Percentiles rank a stretch among this genome's conserved stretches.
These are phyloP conservation scores for Tolypocladium inflatum DNA, from an alignment of 2,329 filamentous ascomycete species.

Conservation along the genomic window DNA sequence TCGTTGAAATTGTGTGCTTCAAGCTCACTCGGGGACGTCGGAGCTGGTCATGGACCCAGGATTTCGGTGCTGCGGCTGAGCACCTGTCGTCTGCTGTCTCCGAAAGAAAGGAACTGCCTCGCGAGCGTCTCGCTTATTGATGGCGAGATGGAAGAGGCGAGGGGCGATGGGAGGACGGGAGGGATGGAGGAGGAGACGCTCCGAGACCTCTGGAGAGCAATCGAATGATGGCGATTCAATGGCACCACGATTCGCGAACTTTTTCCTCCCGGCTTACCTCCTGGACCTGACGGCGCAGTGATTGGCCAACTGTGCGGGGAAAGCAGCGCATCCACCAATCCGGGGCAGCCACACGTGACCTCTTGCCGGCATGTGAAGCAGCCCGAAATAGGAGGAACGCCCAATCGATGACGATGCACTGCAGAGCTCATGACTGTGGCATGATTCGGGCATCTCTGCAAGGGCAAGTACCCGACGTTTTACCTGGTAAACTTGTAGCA, in stretches of 20 bases:
- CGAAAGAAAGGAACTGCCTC: not conserved
- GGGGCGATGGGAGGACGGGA: not conserved
- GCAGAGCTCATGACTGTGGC: not conserved
- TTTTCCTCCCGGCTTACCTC: conserved; percentile 6
- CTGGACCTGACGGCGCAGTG: conserved; percentile 3
- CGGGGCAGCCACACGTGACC: conserved; percentile 7
- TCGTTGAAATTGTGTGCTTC: conserved; percentile 4
- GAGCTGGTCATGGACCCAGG: conserved; percentile 11
- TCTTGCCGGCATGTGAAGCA: not conserved
- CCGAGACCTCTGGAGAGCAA: conserved; percentile 7
- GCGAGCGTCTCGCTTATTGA: conserved; percentile 1
- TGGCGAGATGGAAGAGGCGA: conserved; percentile 1
- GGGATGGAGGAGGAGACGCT: conserved; percentile 2
- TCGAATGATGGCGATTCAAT: conserved; percentile 10
- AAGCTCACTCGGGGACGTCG: conserved; percentile 13
- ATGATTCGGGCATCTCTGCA: not conserved
- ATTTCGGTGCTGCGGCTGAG: conserved; percentile 4
- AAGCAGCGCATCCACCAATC: conserved; percentile 4
- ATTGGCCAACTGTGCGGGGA: conserved; percentile 23
- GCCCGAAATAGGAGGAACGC: not conserved
- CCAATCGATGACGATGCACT: not conserved
- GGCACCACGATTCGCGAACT: conserved; percentile 10
- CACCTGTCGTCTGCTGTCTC: not conserved
- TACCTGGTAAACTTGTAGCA: no score
- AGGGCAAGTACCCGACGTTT: no score